Conservation (phyloP, 2,329 filamentous ascomycete genomes). For the Rasamsonia emersonii region DNA sequence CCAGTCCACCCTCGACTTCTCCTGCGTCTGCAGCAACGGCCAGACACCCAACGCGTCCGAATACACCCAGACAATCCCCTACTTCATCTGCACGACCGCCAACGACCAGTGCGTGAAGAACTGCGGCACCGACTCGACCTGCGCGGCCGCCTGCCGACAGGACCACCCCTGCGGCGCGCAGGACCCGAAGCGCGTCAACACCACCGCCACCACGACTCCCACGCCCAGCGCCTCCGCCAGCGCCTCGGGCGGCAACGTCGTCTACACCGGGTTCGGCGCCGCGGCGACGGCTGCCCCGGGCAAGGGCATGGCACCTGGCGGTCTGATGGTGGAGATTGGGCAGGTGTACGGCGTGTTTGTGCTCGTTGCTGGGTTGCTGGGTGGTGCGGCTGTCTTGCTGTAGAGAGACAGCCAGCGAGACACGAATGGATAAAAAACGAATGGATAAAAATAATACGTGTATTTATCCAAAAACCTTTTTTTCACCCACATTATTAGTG, state of each 20-base stretch:
- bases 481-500: no score
- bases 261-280: constrained; percentile 38
- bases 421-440: no score
- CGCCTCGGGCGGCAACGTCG: constrained; percentile 21
- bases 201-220: constrained; percentile 25
- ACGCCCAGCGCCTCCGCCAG: constrained; percentile 25
- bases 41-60: constrained; percentile 50
- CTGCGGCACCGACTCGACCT: constrained; percentile 42
- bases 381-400: constrained; percentile 49
- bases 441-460: no score
- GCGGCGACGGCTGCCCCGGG: constrained; percentile 22
- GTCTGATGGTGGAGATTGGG: constrained; percentile 42
- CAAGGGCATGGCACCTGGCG: not conserved
- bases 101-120: constrained; percentile 47
- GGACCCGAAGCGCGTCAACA: constrained; percentile 46
- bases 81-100: constrained; percentile 51
- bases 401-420: no score
- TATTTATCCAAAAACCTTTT: no score
- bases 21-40: constrained; percentile 49
- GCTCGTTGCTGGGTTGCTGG: constrained; percentile 47
- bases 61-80: constrained; percentile 56
- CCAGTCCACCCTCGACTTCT: constrained; percentile 41
- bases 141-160: constrained; percentile 43
- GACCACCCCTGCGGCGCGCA: constrained; percentile 56
- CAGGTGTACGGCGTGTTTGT: constrained; percentile 49